Evolutionary conservation across 2,329 filamentous ascomycete genomes (phyloP), one percentile per base, ranked within the genome.

Genomic region (Epichloe elymi): DNA sequence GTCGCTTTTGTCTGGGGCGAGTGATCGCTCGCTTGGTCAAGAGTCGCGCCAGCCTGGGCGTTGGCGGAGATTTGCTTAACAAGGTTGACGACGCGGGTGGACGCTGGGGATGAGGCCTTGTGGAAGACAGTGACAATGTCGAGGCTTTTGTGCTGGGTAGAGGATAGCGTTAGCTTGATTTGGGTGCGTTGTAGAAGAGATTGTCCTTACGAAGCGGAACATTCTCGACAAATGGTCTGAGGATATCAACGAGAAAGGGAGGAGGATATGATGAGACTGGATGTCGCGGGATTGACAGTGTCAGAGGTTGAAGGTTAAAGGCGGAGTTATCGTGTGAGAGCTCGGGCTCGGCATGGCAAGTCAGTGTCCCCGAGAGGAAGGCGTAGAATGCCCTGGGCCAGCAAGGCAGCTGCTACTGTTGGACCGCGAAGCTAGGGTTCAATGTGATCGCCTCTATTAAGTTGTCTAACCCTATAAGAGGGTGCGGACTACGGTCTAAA

Each of bases 91-190:
- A 85, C 85, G 54, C 85, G 81, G 48, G 80, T 74, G 3, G 90
- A 96, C 56, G 84, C 76, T 20, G 85, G 79, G 50, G 79, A 78
- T 60, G 75, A 78, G 52, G 91, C 80, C 68, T 87, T 86, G 78
- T 96, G 90, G 76, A 97, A 98, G 74, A 98, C 83, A 55, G 91
- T 97, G 65, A 97, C 81, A 58, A 95, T 87, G 74, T 97, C 90
- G 68, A 87, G 78, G 58, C 85, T 78, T 75, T 88, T 90, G 70
- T 76, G 79, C 85, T 89, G 62, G n/a, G 39, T 33, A 19, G 15
- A n/a, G 43, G 19, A 23, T 49, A 39, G 5, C 14, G 8, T 43
- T 49, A 43, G 47, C 40, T 49, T 49, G 12, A 12, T 39, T 12
- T 1, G 8, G 15, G 23, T 39, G 11, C 4, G 3, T 17, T 19